phyloP scores from a whole-genome alignment of 495 filamentous ascomycete genomes.

The Cladorrhinum samala region DNA sequence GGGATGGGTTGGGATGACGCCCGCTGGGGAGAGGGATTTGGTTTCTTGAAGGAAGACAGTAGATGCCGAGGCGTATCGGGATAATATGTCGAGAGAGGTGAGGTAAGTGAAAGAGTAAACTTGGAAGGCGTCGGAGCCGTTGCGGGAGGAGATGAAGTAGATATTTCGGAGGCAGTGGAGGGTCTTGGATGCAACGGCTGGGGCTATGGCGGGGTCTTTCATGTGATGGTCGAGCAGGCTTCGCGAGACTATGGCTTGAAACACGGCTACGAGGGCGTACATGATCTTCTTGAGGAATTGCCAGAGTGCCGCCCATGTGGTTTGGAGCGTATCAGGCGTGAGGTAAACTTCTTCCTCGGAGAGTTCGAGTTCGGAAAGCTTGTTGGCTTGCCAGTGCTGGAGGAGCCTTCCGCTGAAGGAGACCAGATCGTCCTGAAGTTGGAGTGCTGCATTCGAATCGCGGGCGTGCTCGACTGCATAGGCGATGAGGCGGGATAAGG shows the following conservation, averaged over 20 bases:
- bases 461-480: constrained; percentile 63
- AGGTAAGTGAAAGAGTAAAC: constrained; percentile 82
- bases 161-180: constrained; percentile 76
- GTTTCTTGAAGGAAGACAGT: constrained; percentile 62
- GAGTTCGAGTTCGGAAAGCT: constrained; percentile 74
- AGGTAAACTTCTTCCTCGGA: constrained; percentile 67
- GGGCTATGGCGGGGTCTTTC: constrained; percentile 47
- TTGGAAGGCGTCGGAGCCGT: constrained; percentile 65
- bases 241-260: constrained; percentile 67
- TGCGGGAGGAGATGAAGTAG: constrained; percentile 79
- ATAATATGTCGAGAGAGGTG: constrained; percentile 81
- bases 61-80: constrained; percentile 62
- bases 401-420: constrained; percentile 64
- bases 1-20: constrained; percentile 65
- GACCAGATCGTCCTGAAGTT: constrained; percentile 63
- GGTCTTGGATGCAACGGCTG: constrained; percentile 66
- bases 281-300: constrained; percentile 71
- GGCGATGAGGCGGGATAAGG: constrained; percentile 68
- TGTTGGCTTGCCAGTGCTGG: constrained; percentile 79
- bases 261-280: constrained; percentile 69
- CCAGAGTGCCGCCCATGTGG: constrained; percentile 74
- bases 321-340: constrained; percentile 59
- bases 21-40: constrained; percentile 50
- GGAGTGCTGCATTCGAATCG: constrained; percentile 55
- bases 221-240: constrained; percentile 42